Percentiles rank a stretch among this genome's conserved stretches.
These are phyloP conservation scores for Thalassiosira livingstoniorum DNA, from an alignment of 352 stramenopile genomes.

Conservation along the genomic window DNA sequence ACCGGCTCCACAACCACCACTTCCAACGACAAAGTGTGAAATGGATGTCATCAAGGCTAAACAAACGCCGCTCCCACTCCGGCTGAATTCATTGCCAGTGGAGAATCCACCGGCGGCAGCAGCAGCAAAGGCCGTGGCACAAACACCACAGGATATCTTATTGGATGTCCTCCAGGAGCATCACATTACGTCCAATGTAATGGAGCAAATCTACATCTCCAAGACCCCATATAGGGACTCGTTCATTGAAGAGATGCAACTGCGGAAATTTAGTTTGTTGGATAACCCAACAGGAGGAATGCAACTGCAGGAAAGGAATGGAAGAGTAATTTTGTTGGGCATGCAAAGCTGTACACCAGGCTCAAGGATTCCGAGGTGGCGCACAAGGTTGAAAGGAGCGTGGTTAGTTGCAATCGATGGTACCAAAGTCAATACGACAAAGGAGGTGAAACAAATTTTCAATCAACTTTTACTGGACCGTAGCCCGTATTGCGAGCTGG, in stretches of 20 bases:
- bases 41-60: too few relatives aligned
- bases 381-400: neutral
- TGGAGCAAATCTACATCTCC: conserved; percentile 45
- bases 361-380: neutral
- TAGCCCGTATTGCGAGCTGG: neutral
- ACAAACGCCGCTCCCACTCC: too few relatives aligned
- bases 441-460: neutral
- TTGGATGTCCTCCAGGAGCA: conserved; percentile 16
- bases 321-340: conserved; percentile 2
- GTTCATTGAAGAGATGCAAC: conserved; percentile 28
- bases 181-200: neutral
- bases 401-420: neutral
- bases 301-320: neutral
- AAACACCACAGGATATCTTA: too few relatives aligned
- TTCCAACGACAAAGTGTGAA: too few relatives aligned
- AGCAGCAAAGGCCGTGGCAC: too few relatives aligned
- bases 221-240: conserved; percentile 20
- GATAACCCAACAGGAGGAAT: conserved; percentile 19
- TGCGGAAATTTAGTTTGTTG: neutral
- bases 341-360: conserved; percentile 1
- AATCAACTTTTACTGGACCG: neutral
- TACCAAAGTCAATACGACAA: neutral
- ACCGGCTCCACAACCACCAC: too few relatives aligned
- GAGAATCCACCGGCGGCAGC: too few relatives aligned
- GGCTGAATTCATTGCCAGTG: too few relatives aligned